A percentile compares a stretch with the other conserved stretches of the same genome.
These are phyloP conservation scores for Capsella rubella DNA, from an alignment of 441 rosid genomes.

Conservation along the genomic window DNA sequence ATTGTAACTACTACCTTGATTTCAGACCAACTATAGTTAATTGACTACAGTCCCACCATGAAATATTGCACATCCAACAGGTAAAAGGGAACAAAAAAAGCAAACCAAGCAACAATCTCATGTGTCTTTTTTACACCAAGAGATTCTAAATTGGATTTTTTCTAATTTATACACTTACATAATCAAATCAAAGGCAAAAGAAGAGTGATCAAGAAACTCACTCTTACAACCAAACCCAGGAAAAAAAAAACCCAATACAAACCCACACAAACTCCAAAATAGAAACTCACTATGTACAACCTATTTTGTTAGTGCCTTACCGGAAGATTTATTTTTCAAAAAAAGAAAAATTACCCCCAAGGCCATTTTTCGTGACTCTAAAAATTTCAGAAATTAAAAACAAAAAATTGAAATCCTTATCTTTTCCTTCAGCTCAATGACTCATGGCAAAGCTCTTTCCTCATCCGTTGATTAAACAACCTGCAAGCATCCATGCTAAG, in stretches of 20 bases:
- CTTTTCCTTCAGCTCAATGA: constrained; percentile 46
- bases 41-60: constrained; percentile 10
- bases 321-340: constrained; percentile 4
- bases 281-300: constrained; percentile 39
- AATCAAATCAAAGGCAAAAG: constrained; percentile 35
- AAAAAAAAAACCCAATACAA: not conserved
- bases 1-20: not conserved
- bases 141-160: constrained; percentile 5
- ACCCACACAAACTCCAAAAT: constrained; percentile 33
- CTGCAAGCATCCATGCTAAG: constrained; percentile 92
- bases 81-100: not conserved
- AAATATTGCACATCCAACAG: constrained; percentile 8
- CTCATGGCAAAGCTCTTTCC: constrained; percentile 80
- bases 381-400: not conserved
- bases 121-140: not conserved
- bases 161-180: constrained; percentile 40
- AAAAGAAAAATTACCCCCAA: constrained; percentile 11
- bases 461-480: constrained; percentile 84
- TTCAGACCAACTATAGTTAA: constrained; percentile 14
- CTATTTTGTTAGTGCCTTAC: constrained; percentile 35
- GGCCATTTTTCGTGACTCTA: constrained; percentile 32
- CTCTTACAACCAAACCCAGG: constrained; percentile 23
- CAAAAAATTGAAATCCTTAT: not conserved
- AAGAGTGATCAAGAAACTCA: constrained; percentile 38
- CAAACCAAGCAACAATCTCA: constrained; percentile 20